Evolutionary conservation across 2,329 filamentous ascomycete genomes (phyloP).

Genomic region (Penicillium brasilianum): DNA sequence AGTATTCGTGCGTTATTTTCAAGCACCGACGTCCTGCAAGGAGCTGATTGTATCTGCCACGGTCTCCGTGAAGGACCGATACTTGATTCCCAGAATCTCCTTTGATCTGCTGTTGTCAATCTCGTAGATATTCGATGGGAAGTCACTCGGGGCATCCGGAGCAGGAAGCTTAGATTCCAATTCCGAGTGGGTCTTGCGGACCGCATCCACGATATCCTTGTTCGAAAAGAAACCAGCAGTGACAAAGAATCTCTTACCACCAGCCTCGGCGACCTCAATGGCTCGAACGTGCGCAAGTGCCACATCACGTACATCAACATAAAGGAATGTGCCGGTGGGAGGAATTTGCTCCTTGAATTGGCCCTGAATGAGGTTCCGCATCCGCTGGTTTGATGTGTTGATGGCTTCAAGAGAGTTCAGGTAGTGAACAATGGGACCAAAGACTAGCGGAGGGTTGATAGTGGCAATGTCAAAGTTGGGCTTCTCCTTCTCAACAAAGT

Average conservation of each 20-base stretch:
- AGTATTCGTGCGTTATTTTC: constrained; percentile 1
- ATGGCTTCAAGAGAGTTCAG: constrained; percentile 66
- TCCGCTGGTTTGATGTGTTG: constrained; percentile 74
- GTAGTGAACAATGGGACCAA: constrained; percentile 68
- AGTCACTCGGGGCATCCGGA: constrained; percentile 39
- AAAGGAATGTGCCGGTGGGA: constrained; percentile 63
- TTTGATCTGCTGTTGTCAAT: constrained; percentile 49
- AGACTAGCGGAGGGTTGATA: constrained; percentile 66
- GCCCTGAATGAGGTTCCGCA: constrained; percentile 68
- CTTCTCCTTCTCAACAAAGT: constrained; percentile 61
- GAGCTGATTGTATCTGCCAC: constrained; percentile 47
- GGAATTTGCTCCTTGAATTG: constrained; percentile 63
- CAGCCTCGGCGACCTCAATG: constrained; percentile 53
- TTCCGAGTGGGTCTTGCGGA: constrained; percentile 50
- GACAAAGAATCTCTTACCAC: constrained; percentile 53
- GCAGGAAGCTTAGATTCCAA: constrained; percentile 48
- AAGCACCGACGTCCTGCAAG: constrained; percentile 41
- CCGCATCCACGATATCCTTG: constrained; percentile 48
- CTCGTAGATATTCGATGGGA: constrained; percentile 37
- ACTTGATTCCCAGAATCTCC: constrained; percentile 49
- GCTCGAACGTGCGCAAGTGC: constrained; percentile 55
- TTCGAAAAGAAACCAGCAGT: constrained; percentile 50
- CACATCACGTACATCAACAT: constrained; percentile 59
- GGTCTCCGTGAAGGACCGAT: constrained; percentile 45
- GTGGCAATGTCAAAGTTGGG: constrained; percentile 66